Base-by-base conservation (phyloP, 805 yeast species). In the Zygosaccharomyces kombuchaensis region DNA sequence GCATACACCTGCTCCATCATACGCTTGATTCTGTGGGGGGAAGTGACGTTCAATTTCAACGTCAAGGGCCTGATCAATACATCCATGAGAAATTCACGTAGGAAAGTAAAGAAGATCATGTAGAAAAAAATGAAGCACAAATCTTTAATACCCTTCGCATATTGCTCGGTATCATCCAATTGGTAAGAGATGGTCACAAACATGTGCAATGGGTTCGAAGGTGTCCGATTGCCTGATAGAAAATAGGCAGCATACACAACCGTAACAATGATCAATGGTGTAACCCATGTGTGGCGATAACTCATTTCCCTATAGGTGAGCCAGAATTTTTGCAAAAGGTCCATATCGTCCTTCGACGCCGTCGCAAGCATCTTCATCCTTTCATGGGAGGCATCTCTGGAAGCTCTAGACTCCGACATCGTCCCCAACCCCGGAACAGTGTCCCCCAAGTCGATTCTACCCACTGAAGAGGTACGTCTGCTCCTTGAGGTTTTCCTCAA, bases 1-100 rank as follows among this genome's bases (percentile, higher is more conserved):
- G 91, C 78, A 63, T 91, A 93, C 6, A 89, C 76, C 71, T 93
- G 99, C 67, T 93, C 99, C 82, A 87, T 80, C 67, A 91, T 89
- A 65, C 99, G 78, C 50, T 77, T 78, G 35, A 80, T 65, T 65
- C 87, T 90, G 16, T 73, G 72, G 4, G 53, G 45, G 16, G 66
- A 65, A 4, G 44, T 46, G 9, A 61, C 57, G 45, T 71, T 68
- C 48, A 73, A 75, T 32, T 54, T 70, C 31, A 87, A 59, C 1
- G 96, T 91, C 29, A 87, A 50, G 6, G 98, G 98, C 56, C 74
- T 74, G 48, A 93, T 77, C 1, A 88, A 58, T 27, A 78, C 72
- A 63, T 89, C 90, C 98, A 93, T 89, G 53, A 80, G 60, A 61
- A 93, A 91, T 67, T 93, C 99, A 58, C 99, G 80, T 53, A 80